These are phyloP conservation scores for Lachancea lanzarotensis DNA, from an alignment of 805 yeast genomes.

Conservation along the genomic window DNA sequence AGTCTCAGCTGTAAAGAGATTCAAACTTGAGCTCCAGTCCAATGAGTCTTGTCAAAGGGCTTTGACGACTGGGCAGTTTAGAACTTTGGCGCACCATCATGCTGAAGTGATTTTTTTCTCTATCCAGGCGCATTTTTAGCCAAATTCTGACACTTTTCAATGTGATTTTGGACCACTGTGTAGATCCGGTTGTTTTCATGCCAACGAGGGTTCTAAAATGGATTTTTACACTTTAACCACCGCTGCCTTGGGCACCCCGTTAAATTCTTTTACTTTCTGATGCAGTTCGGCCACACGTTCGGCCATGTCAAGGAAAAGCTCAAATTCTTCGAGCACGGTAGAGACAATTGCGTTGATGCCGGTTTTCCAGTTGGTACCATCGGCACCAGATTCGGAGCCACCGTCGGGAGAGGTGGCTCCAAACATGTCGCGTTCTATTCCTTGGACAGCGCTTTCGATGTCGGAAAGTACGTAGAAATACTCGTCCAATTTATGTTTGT, in stretches of 20 bases:
- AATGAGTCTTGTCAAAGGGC: no score
- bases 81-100: no score
- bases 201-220: no score
- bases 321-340: constrained; percentile 62
- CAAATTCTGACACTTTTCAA: no score
- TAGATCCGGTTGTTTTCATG: no score
- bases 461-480: constrained; percentile 41
- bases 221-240: constrained; percentile 3
- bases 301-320: constrained; percentile 66
- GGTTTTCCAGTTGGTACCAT: constrained; percentile 22
- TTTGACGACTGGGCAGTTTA: no score
- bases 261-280: constrained; percentile 38
- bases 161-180: no score
- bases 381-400: constrained; percentile 15
- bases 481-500: constrained; percentile 41
- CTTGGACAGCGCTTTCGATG: constrained; percentile 58
- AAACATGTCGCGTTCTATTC: constrained; percentile 44
- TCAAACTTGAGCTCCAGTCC: no score
- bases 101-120: no score
- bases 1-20: background rate
- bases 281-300: constrained; percentile 69
- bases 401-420: constrained; percentile 17
- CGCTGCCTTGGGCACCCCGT: constrained; percentile 4
- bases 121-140: no score
- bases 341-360: constrained; percentile 47